Evolutionary conservation across 345 rosid species (phyloP).

Genomic region (Fremontodendron californicum): DNA sequence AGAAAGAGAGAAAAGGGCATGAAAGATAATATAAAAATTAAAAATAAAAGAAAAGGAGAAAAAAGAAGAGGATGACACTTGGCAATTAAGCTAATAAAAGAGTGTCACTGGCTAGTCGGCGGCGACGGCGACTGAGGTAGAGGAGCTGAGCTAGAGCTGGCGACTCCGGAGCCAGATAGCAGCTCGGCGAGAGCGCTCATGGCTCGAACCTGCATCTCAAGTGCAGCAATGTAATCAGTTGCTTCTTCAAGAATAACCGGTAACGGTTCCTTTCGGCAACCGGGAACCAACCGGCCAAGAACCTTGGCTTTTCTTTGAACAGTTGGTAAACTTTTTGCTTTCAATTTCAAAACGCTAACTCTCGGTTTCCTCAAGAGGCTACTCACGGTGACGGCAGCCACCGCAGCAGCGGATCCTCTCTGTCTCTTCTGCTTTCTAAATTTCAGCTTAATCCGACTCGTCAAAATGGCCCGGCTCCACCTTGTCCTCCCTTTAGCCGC

Average conservation of each 20-base stretch:
- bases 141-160: constrained; percentile 35
- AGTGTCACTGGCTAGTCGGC: constrained; percentile 25
- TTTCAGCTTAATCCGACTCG: constrained; percentile 65
- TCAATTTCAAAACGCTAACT: constrained; percentile 58
- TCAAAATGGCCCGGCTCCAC: constrained; percentile 94
- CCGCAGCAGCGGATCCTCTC: constrained; percentile 28
- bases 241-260: constrained; percentile 93
- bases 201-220: constrained; percentile 97
- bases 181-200: constrained; percentile 76
- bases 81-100: constrained; percentile 5
- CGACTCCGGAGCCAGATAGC: constrained; percentile 37
- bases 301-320: constrained; percentile 74
- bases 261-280: constrained; percentile 85
- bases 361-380: constrained; percentile 59
- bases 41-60: not conserved
- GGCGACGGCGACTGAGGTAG: constrained; percentile 18
- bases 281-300: constrained; percentile 93
- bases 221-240: constrained; percentile 87
- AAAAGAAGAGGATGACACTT: constrained; percentile 5
- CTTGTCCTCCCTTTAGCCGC: constrained; percentile 79
- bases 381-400: constrained; percentile 20
- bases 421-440: constrained; percentile 67
- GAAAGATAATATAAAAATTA: not conserved
- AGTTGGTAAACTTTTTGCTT: constrained; percentile 54
- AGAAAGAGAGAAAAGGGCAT: not conserved